Evolutionary conservation across 257 asterid genomes (phyloP).

Genomic region (Cruciata laevipes): DNA sequence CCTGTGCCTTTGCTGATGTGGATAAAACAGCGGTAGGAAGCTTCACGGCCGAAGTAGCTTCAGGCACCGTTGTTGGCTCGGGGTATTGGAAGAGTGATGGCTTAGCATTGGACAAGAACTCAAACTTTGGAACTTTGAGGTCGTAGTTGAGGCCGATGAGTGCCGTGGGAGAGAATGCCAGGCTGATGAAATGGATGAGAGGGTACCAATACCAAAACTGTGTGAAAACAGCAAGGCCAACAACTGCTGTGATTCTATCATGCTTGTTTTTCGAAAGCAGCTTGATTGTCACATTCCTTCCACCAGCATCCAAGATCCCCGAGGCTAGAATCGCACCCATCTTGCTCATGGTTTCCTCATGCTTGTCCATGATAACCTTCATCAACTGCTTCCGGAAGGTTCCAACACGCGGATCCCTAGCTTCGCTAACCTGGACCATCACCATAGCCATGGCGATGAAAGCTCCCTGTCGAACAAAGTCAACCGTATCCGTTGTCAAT

Average conservation of each 20-base stretch:
- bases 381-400: constrained; percentile 92
- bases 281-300: constrained; percentile 82
- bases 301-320: constrained; percentile 98
- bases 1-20: constrained; percentile 83
- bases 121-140: constrained; percentile 87
- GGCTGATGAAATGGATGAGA: constrained; percentile 78
- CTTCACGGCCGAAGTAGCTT: constrained; percentile 65
- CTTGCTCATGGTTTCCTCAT: constrained; percentile 98
- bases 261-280: constrained; percentile 83
- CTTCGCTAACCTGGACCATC: constrained; percentile 90
- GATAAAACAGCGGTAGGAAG: constrained; percentile 92
- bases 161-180: constrained; percentile 98
- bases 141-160: constrained; percentile 80
- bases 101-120: constrained; percentile 83
- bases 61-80: constrained; percentile 68
- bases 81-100: constrained; percentile 90
- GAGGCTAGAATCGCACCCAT: constrained; percentile 99
- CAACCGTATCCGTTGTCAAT: constrained; percentile 88
- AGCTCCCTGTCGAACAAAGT: constrained; percentile 99
- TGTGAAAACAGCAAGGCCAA: constrained; percentile 95
- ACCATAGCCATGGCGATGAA: constrained; percentile 99
- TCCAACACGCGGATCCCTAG: constrained; percentile 96
- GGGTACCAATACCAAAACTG: constrained; percentile 99
- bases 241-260: constrained; percentile 76
- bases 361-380: constrained; percentile 83